Base-by-base conservation (phyloP, 352 stramenopile species). In the Poterioochromonas sp. region DNA sequence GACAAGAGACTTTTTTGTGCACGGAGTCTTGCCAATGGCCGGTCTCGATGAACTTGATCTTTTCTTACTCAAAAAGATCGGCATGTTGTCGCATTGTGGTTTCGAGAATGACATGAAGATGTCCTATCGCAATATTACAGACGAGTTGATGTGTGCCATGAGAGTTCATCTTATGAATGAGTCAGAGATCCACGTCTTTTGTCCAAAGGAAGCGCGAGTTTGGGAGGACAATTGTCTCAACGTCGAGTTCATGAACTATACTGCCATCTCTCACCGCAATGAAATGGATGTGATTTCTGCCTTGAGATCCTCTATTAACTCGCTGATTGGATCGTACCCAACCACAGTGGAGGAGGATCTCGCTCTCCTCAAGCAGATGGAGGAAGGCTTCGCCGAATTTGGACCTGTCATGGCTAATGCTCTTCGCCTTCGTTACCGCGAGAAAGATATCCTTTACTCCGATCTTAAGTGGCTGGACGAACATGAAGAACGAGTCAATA, bases 61-160 rank as follows among this genome's bases (percentile, higher is more conserved):
- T n/a, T 74, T 74, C 40, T 58, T 74, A 26, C 29, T 74, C 2
- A 74, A 74, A n/a, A 74, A 74, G 41, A 74, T 74, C 40, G 65
- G 65, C 3, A 74, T 74, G 65, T 35, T 74, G 37, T 3, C 65
- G 18, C 65, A 74, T 54, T 74, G 65, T 54, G 65, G 65, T 11
- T 51, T 74, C 20, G 65, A 74, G 22, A 51, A 74, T n/a, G 65
- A 51, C 18, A 74, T 74, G 65, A 74, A 74, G 40, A 74, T 74
- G 3, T 12, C 29, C 15, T 34, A 74, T 54, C 3, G 40, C 22
- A 74, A 74, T 39, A 39, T 74, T 12, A 40, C 39, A 18, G n/a
- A 74, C 8, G 65, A 74, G 40, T n/a, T 74, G 20, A 35, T 74
- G 18, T 74, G 65, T 39, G 65, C 65, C 1, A 74, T 74, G 65